Evolutionary conservation across 768 basidiomycete genomes (phyloP), one percentile per base, ranked within the genome.

Genomic region (Trametes sanguinea): DNA sequence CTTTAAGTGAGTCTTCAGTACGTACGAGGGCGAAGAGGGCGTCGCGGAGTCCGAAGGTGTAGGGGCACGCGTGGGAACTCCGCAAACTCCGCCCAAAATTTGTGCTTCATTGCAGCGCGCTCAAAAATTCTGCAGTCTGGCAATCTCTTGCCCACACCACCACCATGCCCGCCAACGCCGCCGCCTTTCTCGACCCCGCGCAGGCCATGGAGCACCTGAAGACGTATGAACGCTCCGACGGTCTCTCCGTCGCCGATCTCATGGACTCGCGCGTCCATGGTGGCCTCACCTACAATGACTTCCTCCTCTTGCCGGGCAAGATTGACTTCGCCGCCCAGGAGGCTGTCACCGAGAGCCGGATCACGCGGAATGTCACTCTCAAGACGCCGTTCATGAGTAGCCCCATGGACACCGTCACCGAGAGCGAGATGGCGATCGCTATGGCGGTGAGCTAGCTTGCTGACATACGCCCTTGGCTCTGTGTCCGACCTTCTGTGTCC

Each of bases 371-470:
- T 68, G 92, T 98, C 68, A 77, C 80, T 45, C 82, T 99, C 69
- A 98, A 94, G 78, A 95, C 95, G 0, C 97, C 96, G 0, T 96
- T 99, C 78, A 81, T 98, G 80, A 96, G 94, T 74, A 95, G 93
- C 54, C 96, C 97, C 14, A 99, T 99, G 97, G 97, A 99, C 79
- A 99, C 97, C 47, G 97, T 98, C 68, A 98, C 97, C 1, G 97
- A 98, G 76, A 86, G 83, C 56, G 87, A 92, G 62, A 96, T 95
- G 92, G 94, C 93, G 33, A 94, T 96, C 72, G 80, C 88, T 52
- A 87, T 96, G 83, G 94, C 94, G 76, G 92, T 95, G 74, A 78
- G 89, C 76, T 57, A 66, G 27, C 60, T 13, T 60, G 37, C 42
- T 48, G 54, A 48, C 47, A 37, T 37, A 33, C 54, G 32, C 46